Conservation (phyloP, 164 flowering plant genomes). For the Umbilicus rupestris region DNA sequence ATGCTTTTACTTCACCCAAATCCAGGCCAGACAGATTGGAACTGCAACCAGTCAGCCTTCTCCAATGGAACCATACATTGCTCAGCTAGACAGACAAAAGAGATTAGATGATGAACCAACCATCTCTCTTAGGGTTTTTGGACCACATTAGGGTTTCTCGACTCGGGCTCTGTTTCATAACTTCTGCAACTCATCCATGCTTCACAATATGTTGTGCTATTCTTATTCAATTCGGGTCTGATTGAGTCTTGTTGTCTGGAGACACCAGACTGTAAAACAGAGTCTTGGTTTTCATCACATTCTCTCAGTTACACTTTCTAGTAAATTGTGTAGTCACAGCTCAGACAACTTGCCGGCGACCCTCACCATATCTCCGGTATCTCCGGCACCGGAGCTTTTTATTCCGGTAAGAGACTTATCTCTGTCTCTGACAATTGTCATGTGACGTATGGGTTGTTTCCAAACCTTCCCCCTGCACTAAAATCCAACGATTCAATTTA, state of each 20-base stretch:
- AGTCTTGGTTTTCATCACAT: constrained; percentile 4
- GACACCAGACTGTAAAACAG: not conserved
- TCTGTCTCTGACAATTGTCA: constrained; percentile 29
- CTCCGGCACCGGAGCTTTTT: not conserved
- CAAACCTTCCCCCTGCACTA: not conserved
- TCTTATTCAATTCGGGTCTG: not conserved
- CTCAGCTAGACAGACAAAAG: constrained; percentile 1
- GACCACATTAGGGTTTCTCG: constrained; percentile 1
- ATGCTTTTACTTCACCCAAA: not conserved
- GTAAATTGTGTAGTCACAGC: too few species aligned
- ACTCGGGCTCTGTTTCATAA: not conserved
- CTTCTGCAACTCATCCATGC: constrained; percentile 1
- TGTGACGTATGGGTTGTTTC: constrained; percentile 24
- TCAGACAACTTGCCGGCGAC: not conserved
- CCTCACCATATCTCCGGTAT: too few species aligned
- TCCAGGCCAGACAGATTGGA: constrained; percentile 4
- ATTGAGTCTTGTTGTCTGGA: not conserved
- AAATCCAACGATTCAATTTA: not conserved
- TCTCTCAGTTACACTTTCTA: not conserved
- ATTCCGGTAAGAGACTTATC: constrained; percentile 3
- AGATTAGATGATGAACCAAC: not conserved
- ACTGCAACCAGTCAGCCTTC: not conserved
- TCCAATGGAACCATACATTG: not conserved
- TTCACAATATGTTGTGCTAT: constrained; percentile 3
- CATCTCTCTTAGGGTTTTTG: not conserved